phyloP scores from a whole-genome alignment of 2,329 filamentous ascomycete genomes.

The Lojkania enalia region DNA sequence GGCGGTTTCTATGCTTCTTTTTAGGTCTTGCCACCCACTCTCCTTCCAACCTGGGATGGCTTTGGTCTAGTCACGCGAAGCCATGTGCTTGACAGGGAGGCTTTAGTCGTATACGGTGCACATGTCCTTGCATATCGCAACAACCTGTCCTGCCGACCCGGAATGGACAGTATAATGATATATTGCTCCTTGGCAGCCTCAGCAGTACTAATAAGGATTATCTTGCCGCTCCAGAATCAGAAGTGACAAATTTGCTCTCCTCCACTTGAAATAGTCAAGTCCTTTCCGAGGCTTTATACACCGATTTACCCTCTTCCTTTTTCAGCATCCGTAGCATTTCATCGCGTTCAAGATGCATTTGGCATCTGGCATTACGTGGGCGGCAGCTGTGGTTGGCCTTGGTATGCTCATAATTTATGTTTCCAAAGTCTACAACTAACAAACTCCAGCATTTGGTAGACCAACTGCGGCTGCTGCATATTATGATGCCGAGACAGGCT shows the following conservation, averaged over 20 bases:
- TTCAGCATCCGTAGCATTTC: too few species aligned
- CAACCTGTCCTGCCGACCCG: constrained; percentile 23
- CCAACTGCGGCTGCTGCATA: constrained; percentile 24
- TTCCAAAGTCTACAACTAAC: not conserved
- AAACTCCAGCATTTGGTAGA: constrained; percentile 19
- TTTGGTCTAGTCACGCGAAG: constrained; percentile 30
- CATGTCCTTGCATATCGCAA: constrained; percentile 29
- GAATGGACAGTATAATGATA: constrained; percentile 27
- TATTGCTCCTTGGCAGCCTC: constrained; percentile 30
- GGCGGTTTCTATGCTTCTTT: constrained; percentile 7
- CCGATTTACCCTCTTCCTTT: not conserved
- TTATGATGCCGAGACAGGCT: constrained; percentile 36
- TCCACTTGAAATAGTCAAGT: too few species aligned
- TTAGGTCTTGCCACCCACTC: constrained; percentile 11
- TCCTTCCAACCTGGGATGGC: constrained; percentile 23
- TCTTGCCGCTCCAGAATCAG: constrained; percentile 18
- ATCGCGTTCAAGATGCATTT: constrained; percentile 25
- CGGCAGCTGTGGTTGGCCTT: constrained; percentile 22
- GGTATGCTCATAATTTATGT: constrained; percentile 14
- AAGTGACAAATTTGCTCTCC: constrained; percentile 15
- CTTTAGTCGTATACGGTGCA: constrained; percentile 30
- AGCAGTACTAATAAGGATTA: constrained; percentile 27
- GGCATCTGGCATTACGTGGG: constrained; percentile 17
- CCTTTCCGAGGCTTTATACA: too few species aligned
- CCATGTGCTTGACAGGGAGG: constrained; percentile 19